Base-by-base conservation (phyloP, 192 early-diverging fungal species). In the Bifiguratus adelaidae region DNA sequence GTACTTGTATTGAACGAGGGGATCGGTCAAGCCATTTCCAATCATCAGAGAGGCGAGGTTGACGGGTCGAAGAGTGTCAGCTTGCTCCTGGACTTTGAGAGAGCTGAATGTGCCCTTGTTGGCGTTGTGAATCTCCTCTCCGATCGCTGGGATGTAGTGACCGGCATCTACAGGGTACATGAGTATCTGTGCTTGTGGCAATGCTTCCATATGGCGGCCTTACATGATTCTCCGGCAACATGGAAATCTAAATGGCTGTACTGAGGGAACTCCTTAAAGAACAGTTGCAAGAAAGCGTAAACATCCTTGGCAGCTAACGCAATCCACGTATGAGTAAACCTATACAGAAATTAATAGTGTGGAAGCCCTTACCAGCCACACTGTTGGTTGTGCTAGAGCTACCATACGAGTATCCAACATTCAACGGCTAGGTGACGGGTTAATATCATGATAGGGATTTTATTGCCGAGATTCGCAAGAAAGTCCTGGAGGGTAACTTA, bases 91-190 rank as follows among this genome's bases (percentile, higher is more conserved):
- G 13, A 56, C 38, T 26, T 24, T 35, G 4, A 43, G 9, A 7
- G 47, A 41, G 4, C 12, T 22, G 27, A 55, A 65, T 30, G 54
- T 29, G 41, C 76, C 74, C 50, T 87, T 70, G 63, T 99, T 99
- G 29, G 76, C 66, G 16, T 77, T 71, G 29, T 85, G 68, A 53
- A 99, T 91, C 25, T 77, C 80, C 44, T 73, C 62, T 18, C 78
- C 95, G 44, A 94, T 89, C 32, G 85, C 91, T 13, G 95, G 95
- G 34, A 99, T 83, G 53, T 96, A 99, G 68, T 99, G 95, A 6
- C 95, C 95, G 8, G 78, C 86, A 49, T 91, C 63, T 67, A 51
- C 18, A 33, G 11, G 11, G 19, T 8, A 33, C 7, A 40, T 40
- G 37, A 40, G 0, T 15, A 15, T 34, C 11, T 11, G 32, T 13